Percentiles rank a stretch among this genome's conserved stretches.
These are phyloP conservation scores for Bacterosira constricta DNA, from an alignment of 108 stramenopile genomes.

Conservation along the genomic window DNA sequence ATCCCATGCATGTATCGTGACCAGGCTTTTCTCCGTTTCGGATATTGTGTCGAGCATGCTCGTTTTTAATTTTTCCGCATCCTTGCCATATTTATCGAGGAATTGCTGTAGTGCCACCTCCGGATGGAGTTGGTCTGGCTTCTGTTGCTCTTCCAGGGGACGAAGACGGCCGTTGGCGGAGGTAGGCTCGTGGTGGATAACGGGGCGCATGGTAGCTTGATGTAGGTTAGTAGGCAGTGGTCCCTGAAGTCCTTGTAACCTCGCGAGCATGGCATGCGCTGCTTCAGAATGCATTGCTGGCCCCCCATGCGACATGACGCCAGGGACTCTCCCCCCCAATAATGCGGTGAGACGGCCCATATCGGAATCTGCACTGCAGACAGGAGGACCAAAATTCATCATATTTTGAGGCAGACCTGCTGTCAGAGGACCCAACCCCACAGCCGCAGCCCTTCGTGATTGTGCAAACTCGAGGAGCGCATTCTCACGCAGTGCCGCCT, in stretches of 20 bases:
- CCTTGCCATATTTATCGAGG: conserved; percentile 23
- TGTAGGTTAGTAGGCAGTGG: neutral
- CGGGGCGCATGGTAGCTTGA: neutral
- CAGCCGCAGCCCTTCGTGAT: no score
- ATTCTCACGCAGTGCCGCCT: no score
- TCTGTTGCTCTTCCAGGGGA: no score
- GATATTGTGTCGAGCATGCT: conserved; percentile 16
- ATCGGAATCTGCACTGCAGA: neutral
- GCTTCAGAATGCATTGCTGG: neutral
- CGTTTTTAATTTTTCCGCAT: conserved; percentile 9
- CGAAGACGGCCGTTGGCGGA: no score
- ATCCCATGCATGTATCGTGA: conserved; percentile 39
- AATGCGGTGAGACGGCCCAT: neutral
- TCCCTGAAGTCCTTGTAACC: neutral
- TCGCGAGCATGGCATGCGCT: neutral
- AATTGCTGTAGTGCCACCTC: conserved; percentile 15
- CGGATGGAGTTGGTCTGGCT: conserved; percentile 3
- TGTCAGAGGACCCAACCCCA: no score
- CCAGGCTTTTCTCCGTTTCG: conserved; percentile 30
- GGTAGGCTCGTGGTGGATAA: neutral
- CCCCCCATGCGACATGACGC: neutral
- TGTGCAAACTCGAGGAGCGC: no score
- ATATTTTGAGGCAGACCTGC: no score
- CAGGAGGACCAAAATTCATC: no score
- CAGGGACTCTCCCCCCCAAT: neutral